Percentiles rank a stretch among this genome's conserved stretches.
phyloP scores from a whole-genome alignment of 1,139 yeast genomes.

The Arxiozyma bovina region DNA sequence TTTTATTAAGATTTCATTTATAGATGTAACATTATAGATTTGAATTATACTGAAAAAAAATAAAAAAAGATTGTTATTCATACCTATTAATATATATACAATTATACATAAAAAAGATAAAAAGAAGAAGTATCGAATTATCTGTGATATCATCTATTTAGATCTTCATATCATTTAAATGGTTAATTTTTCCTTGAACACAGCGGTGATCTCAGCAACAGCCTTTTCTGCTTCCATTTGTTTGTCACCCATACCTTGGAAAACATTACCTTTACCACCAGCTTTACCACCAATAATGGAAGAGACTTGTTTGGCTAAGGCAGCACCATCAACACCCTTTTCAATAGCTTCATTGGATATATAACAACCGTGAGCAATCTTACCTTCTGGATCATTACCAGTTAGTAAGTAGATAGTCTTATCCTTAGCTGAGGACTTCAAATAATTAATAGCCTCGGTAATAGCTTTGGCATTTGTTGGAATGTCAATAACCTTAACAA shows the following conservation, averaged over 20 bases:
- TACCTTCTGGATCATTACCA: constrained; percentile 52
- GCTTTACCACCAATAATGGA: constrained; percentile 87
- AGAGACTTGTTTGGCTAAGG: constrained; percentile 64
- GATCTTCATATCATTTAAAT: constrained; percentile 9
- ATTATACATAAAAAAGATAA: neutral
- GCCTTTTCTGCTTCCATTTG: constrained; percentile 64
- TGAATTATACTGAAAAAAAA: neutral
- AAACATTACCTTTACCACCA: constrained; percentile 95
- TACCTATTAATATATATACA: neutral
- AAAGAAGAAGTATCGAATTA: too few relatives aligned
- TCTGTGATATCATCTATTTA: neutral
- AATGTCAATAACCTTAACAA: constrained; percentile 60
- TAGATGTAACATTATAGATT: neutral
- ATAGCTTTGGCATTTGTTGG: constrained; percentile 88
- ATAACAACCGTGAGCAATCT: constrained; percentile 93
- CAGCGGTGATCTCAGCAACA: constrained; percentile 52
- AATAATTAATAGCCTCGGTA: constrained; percentile 79
- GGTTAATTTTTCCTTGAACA: constrained; percentile 49
- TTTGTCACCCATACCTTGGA: constrained; percentile 95
- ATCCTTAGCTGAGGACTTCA: constrained; percentile 68
- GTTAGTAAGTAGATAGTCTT: constrained; percentile 79
- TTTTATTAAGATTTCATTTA: neutral
- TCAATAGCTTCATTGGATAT: constrained; percentile 63
- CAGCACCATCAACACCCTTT: constrained; percentile 69
- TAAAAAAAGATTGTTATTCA: neutral